Evolutionary conservation across 1,139 yeast species (phyloP), one percentile per base, ranked within the genome.

Genomic region (Entelexis paramagnoliae): DNA sequence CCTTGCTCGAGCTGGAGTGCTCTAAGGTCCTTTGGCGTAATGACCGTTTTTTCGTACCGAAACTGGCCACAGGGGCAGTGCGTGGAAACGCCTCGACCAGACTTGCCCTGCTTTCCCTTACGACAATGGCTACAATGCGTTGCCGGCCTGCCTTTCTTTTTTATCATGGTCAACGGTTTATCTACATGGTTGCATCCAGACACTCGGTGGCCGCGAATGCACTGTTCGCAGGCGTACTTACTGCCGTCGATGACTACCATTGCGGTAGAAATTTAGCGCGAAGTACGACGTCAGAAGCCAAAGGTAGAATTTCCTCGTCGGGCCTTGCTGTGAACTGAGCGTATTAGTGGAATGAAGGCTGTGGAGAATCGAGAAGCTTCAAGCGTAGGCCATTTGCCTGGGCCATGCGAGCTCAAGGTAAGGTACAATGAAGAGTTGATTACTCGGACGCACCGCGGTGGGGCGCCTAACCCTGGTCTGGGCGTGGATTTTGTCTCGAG

Each of bases 61-160:
- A 29, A 2, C 13, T 40, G 26, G 2, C 9, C 7, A 13, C 44
- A 40, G 16, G 26, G 8, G 13, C 42, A 39, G 17, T 5, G 14
- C 2, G 42, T 2, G 4, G 19, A 3, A n/a, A 19, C 6, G 14
- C 30, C 42, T 2, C 30, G 42, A 5, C 17, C 16, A 4, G 36
- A 36, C 38, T 32, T 30, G 14, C 29, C 36, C 7, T 4, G 13
- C 61, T 81, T 79, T 53, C 83, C 91, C 55, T 91, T 80, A 65
- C 46, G 46, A 20, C 97, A 89, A 64, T 85, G 95, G 42, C 76
- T 74, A 63, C 97, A 89, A 64, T 88, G 96, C 3, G 95, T 81
- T 0, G 95, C 80, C 1, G 98, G 98, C 51, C 98, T 74, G 4
- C 98, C 98, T 65, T 89, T 91, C 13, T 95, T 96, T 65, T 89